A percentile compares a stretch with the other conserved stretches of the same genome.
These are phyloP conservation scores for Multifurca ochricompacta DNA, from an alignment of 768 basidiomycete genomes.

Conservation along the genomic window DNA sequence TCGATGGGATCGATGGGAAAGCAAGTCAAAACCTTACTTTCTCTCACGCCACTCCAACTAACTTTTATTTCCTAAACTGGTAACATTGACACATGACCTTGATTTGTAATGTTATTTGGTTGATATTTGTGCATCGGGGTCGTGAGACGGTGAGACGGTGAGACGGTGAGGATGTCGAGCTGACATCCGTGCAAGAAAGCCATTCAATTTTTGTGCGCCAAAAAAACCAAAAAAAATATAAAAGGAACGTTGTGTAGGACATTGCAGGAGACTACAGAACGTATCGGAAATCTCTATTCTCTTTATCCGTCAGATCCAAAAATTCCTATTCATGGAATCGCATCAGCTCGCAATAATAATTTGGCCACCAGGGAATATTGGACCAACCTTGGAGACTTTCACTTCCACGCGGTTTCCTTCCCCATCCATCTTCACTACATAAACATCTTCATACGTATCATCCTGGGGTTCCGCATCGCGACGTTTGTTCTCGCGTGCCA, in stretches of 20 bases:
- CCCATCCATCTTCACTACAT: slow-evolving; percentile 42
- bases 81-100: too few relatives aligned
- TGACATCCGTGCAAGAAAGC: neutral
- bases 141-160: too few relatives aligned
- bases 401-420: slow-evolving; percentile 48
- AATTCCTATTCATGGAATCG: slow-evolving; percentile 41
- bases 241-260: too few relatives aligned
- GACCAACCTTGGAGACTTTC: slow-evolving; percentile 56
- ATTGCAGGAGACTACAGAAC: slow-evolving; percentile 36
- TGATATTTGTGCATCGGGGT: too few relatives aligned
- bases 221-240: neutral
- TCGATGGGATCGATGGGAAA: too few relatives aligned
- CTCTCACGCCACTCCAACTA: too few relatives aligned
- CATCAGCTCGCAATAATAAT: neutral
- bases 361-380: neutral
- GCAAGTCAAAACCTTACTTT: too few relatives aligned
- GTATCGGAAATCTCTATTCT: slow-evolving; percentile 69
- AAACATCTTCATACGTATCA: slow-evolving; percentile 52
- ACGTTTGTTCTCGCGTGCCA: slow-evolving; percentile 53
- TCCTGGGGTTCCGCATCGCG: slow-evolving; percentile 50
- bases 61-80: too few relatives aligned
- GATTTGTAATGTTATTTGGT: too few relatives aligned
- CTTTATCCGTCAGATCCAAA: slow-evolving; percentile 63
- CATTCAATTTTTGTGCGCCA: neutral
- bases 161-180: too few relatives aligned